phyloP scores from a whole-genome alignment of 805 yeast species.

The Wickerhamiella alocasiicola region DNA sequence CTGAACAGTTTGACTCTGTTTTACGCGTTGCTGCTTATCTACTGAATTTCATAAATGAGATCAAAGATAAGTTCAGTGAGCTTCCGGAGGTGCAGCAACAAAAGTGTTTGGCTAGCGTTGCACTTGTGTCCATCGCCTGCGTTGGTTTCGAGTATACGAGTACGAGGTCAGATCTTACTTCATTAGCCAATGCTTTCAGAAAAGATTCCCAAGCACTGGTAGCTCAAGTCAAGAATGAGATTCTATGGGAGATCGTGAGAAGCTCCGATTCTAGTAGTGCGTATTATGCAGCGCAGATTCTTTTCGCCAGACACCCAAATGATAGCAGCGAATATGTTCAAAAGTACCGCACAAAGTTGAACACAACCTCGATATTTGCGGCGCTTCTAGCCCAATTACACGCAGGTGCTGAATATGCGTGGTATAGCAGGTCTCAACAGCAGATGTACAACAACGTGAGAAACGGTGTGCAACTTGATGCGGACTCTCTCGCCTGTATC shows the following conservation, averaged over 20 bases:
- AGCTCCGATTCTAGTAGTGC: constrained; percentile 6
- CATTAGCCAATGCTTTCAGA: background rate
- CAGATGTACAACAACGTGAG: constrained; percentile 1
- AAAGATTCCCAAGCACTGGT: background rate
- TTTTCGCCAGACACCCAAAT: background rate
- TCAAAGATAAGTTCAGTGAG: background rate
- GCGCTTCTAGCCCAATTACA: constrained; percentile 17
- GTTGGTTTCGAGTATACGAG: constrained; percentile 1
- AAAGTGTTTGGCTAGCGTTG: background rate
- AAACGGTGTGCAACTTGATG: background rate
- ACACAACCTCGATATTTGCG: constrained; percentile 11
- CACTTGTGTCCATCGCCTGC: constrained; percentile 2
- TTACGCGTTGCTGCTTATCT: background rate
- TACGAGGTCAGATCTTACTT: background rate
- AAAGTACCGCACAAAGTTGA: constrained; percentile 8
- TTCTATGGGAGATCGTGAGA: constrained; percentile 9
- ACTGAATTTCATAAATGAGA: background rate
- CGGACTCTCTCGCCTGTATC: background rate
- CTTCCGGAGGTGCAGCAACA: background rate
- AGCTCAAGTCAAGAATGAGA: background rate
- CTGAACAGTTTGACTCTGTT: background rate
- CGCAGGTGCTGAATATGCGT: constrained; percentile 3
- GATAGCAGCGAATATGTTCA: background rate
- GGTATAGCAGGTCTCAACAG: constrained; percentile 16
- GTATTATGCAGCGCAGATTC: constrained; percentile 16